Evolutionary conservation across 2,329 filamentous ascomycete genomes (phyloP).

Genomic region (Microsporum canis): DNA sequence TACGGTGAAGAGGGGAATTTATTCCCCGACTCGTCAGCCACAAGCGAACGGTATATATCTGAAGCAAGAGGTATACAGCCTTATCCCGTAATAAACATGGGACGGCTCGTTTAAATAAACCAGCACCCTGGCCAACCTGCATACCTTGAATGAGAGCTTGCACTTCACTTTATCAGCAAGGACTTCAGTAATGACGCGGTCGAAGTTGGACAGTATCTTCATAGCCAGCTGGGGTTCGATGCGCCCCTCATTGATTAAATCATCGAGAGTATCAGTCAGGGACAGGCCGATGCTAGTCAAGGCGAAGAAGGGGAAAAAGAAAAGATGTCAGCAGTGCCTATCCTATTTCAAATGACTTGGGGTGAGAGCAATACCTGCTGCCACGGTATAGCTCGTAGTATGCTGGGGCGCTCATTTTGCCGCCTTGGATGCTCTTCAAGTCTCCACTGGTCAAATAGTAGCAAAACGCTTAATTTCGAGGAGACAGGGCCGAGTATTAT

Average conservation of each 20-base stretch:
- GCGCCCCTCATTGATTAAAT: conserved; percentile 83
- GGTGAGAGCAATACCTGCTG: conserved; percentile 64
- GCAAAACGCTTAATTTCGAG: not conserved
- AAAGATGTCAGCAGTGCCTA: not conserved
- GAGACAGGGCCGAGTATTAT: not conserved
- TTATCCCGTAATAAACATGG: not conserved
- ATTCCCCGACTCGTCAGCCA: not conserved
- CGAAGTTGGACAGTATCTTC: conserved; percentile 95
- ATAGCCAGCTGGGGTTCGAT: conserved; percentile 98
- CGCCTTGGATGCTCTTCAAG: conserved; percentile 12
- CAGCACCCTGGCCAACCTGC: conserved; percentile 10
- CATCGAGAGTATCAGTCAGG: conserved; percentile 92
- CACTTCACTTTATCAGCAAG: conserved; percentile 87
- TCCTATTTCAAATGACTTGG: not conserved
- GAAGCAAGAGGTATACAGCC: not conserved
- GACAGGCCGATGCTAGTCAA: conserved; percentile 73
- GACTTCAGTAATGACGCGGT: conserved; percentile 82
- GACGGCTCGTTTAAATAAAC: not conserved
- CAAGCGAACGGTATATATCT: not conserved
- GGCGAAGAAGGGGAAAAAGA: not conserved
- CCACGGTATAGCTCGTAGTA: conserved; percentile 95
- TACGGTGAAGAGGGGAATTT: conserved; percentile 3
- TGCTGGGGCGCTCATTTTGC: conserved; percentile 41
- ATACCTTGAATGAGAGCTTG: conserved; percentile 87
- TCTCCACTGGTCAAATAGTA: not conserved